phyloP scores from a whole-genome alignment of 495 filamentous ascomycete genomes.

The Parachaetomium inaequale region DNA sequence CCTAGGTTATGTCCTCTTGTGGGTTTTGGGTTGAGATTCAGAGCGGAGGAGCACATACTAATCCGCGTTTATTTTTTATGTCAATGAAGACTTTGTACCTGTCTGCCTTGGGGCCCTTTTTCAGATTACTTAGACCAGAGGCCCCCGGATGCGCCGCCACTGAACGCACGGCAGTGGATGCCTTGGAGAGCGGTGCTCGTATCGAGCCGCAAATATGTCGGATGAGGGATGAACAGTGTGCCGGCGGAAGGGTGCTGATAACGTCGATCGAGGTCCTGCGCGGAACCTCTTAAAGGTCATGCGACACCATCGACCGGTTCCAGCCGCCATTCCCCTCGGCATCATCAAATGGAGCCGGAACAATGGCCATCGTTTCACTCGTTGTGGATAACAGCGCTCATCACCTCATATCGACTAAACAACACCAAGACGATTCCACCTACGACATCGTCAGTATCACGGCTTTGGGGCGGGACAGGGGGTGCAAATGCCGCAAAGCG shows the following conservation, averaged over 20 bases:
- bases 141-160: background rate
- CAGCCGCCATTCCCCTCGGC: background rate
- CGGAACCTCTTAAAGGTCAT: background rate
- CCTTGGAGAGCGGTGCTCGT: background rate
- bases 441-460: background rate
- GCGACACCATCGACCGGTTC: background rate
- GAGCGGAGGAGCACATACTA: constrained; percentile 8
- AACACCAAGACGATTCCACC: background rate
- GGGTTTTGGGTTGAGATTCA: background rate
- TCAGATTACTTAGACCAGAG: background rate
- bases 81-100: background rate
- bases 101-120: background rate
- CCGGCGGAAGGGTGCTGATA: background rate
- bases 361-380: constrained; percentile 5
- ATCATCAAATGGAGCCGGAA: background rate
- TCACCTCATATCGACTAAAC: background rate
- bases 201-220: no score
- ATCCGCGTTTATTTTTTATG: background rate
- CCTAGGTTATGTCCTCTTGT: constrained; percentile 1
- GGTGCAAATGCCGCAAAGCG: constrained; percentile 15
- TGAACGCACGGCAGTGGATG: background rate
- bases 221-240: background rate
- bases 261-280: background rate
- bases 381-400: background rate
- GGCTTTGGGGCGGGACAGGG: background rate